Evolutionary conservation across 192 early-diverging fungal species (phyloP).

Genomic region (Gaertneriomyces sp.): DNA sequence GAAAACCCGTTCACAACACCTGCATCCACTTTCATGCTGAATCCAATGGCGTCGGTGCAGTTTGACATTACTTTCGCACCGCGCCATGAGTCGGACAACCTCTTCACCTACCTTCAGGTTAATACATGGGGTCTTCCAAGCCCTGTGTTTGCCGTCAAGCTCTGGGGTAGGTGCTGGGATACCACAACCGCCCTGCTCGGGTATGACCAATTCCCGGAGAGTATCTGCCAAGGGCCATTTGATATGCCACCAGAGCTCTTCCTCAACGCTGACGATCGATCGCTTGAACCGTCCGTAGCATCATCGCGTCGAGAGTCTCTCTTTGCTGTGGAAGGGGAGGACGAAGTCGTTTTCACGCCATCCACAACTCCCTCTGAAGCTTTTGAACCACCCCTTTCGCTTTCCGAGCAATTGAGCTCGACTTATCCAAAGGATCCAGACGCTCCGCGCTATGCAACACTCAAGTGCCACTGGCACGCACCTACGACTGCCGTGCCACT

Average conservation of each 20-base stretch:
- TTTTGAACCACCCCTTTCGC: not conserved
- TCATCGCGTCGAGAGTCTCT: not conserved
- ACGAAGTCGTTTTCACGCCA: not conserved
- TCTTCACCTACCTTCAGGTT: slow-evolving; percentile 27
- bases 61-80: slow-evolving; percentile 38
- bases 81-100: slow-evolving; percentile 35
- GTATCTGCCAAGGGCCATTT: slow-evolving; percentile 16
- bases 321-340: not conserved
- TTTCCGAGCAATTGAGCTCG: slow-evolving; percentile 3
- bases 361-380: not conserved
- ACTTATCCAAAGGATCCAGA: slow-evolving; percentile 13
- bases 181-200: slow-evolving; percentile 34
- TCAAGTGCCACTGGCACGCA: slow-evolving; percentile 13
- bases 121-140: slow-evolving; percentile 10
- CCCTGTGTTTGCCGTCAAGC: not conserved
- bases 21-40: too few relatives aligned
- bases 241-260: slow-evolving; percentile 24
- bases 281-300: not conserved
- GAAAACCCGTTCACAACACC: too few relatives aligned
- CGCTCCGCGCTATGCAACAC: slow-evolving; percentile 6
- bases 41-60: not conserved
- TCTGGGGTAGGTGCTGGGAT: slow-evolving; percentile 46
- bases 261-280: not conserved
- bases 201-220: slow-evolving; percentile 36
- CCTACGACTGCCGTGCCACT: not conserved